These are phyloP conservation scores for Gleditsia sinensis DNA, from an alignment of 306 rosid genomes.

Conservation along the genomic window DNA sequence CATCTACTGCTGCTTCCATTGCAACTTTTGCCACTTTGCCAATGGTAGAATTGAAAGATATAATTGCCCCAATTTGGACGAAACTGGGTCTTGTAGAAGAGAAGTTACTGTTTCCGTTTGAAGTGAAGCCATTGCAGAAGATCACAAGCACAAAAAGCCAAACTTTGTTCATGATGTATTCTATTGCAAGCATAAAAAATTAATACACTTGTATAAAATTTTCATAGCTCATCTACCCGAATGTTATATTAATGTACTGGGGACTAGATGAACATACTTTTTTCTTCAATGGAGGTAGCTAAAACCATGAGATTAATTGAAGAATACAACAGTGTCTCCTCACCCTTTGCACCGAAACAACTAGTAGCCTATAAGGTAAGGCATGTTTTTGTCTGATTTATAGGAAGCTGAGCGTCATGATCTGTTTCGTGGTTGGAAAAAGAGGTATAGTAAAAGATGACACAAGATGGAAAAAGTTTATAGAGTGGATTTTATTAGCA, in stretches of 20 bases:
- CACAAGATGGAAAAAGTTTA: no score
- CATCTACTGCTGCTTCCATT: slow-evolving; percentile 52
- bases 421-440: not conserved
- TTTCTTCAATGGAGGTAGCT: not conserved
- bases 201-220: not conserved
- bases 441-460: not conserved
- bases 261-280: not conserved
- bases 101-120: slow-evolving; percentile 1
- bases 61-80: slow-evolving; percentile 52
- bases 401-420: not conserved
- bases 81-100: slow-evolving; percentile 25
- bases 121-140: slow-evolving; percentile 7
- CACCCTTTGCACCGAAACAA: not conserved
- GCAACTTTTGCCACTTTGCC: slow-evolving; percentile 60
- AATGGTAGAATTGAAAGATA: slow-evolving; percentile 50
- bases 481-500: no score
- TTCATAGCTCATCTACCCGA: not conserved
- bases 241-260: not conserved
- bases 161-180: slow-evolving; percentile 39
- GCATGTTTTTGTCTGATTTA: not conserved
- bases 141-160: slow-evolving; percentile 40
- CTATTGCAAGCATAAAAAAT: slow-evolving; percentile 7
- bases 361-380: not conserved
- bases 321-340: not conserved
- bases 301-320: not conserved